phyloP scores from a whole-genome alignment of 257 asterid genomes.

The Penstemon eatonii region DNA sequence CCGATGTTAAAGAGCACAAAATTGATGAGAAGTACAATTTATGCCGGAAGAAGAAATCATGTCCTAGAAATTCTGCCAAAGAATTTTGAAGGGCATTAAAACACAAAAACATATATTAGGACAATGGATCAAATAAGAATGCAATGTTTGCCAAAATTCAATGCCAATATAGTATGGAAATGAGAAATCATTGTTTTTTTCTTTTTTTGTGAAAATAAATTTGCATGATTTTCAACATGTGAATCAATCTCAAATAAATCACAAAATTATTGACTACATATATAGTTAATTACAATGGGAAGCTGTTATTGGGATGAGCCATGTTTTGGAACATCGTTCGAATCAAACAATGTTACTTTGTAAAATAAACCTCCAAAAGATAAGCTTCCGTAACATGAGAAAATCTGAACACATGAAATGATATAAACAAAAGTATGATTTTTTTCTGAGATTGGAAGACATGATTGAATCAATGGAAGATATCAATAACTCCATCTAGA shows the following conservation, averaged over 20 bases:
- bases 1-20: no score
- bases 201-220: no score
- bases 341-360: no score
- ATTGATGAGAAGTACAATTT: no score
- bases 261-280: not conserved
- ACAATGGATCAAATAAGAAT: not conserved
- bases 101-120: not conserved
- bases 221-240: not conserved
- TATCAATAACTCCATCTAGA: not conserved
- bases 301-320: conserved; percentile 33
- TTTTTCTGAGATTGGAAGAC: conserved; percentile 9
- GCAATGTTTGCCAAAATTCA: no score
- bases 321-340: conserved; percentile 21
- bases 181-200: not conserved
- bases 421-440: not conserved
- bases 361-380: not conserved
- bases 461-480: no score
- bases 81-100: no score
- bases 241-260: not conserved
- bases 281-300: conserved; percentile 26
- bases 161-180: no score
- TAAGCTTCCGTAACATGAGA: conserved; percentile 7
- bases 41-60: no score
- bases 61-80: no score
- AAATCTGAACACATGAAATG: not conserved